These are phyloP conservation scores for Sporothrix globosa DNA, from an alignment of 2,329 filamentous ascomycete species.

Conservation along the genomic window DNA sequence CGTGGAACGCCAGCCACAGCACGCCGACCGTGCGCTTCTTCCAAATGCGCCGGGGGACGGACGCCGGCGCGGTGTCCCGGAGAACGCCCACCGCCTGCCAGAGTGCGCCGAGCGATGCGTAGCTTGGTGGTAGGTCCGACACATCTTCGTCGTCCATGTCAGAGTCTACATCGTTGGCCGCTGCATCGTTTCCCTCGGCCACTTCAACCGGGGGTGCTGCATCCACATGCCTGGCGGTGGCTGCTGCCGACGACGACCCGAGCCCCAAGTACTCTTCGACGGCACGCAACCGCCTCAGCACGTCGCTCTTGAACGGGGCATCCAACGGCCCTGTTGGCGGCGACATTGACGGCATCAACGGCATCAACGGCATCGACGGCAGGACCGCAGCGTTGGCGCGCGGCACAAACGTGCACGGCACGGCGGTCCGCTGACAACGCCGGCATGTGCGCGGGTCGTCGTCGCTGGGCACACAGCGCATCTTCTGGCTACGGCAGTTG, in stretches of 20 bases:
- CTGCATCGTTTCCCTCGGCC: too few species aligned
- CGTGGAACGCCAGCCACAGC: slow-evolving; percentile 44
- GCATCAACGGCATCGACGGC: neutral
- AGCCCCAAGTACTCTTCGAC: slow-evolving; percentile 32
- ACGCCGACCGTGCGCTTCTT: slow-evolving; percentile 26
- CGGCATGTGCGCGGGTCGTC: slow-evolving; percentile 29
- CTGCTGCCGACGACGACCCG: neutral
- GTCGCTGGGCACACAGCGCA: slow-evolving; percentile 32
- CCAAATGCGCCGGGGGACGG: slow-evolving; percentile 28
- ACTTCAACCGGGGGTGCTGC: too few species aligned
- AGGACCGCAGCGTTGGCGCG: slow-evolving; percentile 33
- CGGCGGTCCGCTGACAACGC: slow-evolving; percentile 29
- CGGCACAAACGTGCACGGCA: slow-evolving; percentile 35
- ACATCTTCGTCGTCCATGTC: neutral
- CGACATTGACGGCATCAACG: neutral
- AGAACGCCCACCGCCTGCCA: slow-evolving; percentile 32
- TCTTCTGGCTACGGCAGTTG: slow-evolving; percentile 36
- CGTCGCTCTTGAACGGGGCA: slow-evolving; percentile 24
- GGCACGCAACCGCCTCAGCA: slow-evolving; percentile 30
- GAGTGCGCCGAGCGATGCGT: slow-evolving; percentile 30
- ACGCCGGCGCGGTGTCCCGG: neutral
- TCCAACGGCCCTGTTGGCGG: neutral
- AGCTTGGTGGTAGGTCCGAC: neutral
- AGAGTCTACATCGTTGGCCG: neutral
- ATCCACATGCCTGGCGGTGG: neutral